These are phyloP conservation scores for Setaria italica DNA, from an alignment of 202 grass and related monocot genomes.

Conservation along the genomic window DNA sequence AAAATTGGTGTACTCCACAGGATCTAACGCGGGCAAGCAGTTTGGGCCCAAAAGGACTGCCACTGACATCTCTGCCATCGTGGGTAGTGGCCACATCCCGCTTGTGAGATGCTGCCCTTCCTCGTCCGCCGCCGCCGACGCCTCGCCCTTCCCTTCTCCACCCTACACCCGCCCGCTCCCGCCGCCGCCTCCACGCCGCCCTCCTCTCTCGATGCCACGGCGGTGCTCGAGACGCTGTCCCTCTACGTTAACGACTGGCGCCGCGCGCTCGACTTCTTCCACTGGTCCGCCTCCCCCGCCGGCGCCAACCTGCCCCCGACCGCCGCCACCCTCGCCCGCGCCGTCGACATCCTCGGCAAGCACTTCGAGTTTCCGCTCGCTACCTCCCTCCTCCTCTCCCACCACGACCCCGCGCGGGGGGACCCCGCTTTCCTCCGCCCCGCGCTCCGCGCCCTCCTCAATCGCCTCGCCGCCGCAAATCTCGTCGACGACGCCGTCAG, in stretches of 20 bases:
- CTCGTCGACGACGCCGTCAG: constrained; percentile 67
- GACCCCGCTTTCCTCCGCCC: constrained; percentile 76
- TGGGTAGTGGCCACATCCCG: background rate
- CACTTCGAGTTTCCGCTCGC: constrained; percentile 84
- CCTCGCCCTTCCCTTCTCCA: constrained; percentile 48
- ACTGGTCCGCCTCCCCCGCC: constrained; percentile 64
- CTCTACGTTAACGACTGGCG: constrained; percentile 87
- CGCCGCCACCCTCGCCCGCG: constrained; percentile 61
- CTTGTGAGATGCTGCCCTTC: constrained; percentile 57
- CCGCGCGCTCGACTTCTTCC: constrained; percentile 86
- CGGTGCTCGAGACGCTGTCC: constrained; percentile 76
- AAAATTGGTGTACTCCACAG: too few species aligned
- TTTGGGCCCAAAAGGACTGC: background rate
- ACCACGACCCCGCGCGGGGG: constrained; percentile 41
- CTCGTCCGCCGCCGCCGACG: constrained; percentile 38
- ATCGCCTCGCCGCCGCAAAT: constrained; percentile 91
- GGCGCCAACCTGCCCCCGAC: constrained; percentile 54
- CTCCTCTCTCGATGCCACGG: constrained; percentile 51
- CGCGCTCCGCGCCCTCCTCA: constrained; percentile 82
- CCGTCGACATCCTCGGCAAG: constrained; percentile 87
- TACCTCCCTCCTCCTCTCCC: constrained; percentile 69
- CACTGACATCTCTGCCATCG: background rate
- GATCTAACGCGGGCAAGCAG: background rate
- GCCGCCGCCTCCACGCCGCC: background rate
- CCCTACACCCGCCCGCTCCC: background rate